phyloP scores from a whole-genome alignment of 2,329 filamentous ascomycete genomes.

The Dryadomyces sulphureus region DNA sequence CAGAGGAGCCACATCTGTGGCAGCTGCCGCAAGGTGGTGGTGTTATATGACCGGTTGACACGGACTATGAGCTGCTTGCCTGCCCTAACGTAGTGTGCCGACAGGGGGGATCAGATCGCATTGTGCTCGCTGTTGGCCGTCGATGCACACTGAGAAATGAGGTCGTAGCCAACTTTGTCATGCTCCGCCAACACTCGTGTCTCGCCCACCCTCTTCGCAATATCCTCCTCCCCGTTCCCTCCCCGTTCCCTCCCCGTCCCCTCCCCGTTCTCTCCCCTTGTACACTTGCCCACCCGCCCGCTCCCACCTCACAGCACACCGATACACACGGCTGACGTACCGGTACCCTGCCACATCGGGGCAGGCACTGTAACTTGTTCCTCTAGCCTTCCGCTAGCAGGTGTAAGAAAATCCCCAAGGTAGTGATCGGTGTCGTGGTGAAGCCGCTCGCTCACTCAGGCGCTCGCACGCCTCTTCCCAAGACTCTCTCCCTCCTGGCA shows the following conservation, averaged over 20 bases:
- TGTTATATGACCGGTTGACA: background rate
- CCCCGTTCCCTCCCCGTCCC: background rate
- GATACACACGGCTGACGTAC: background rate
- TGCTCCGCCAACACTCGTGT: background rate
- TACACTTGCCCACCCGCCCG: no score
- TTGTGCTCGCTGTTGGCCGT: background rate
- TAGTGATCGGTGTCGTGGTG: constrained; percentile 22
- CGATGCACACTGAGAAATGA: background rate
- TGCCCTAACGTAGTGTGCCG: background rate
- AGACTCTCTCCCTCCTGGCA: constrained; percentile 13
- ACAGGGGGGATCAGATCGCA: background rate
- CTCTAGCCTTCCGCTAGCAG: background rate
- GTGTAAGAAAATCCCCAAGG: constrained; percentile 8
- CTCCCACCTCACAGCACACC: no score
- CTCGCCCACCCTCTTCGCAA: background rate
- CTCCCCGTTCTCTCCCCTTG: no score
- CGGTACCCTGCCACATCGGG: background rate
- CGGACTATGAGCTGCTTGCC: background rate
- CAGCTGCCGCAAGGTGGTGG: background rate
- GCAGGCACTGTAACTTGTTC: background rate
- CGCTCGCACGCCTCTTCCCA: constrained; percentile 13
- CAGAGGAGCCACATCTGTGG: background rate
- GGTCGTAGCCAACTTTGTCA: background rate
- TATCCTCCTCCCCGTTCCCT: background rate
- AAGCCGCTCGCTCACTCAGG: no score